Evolutionary conservation across 805 yeast genomes (phyloP).

Genomic region (Isabelozyma rhagii): DNA sequence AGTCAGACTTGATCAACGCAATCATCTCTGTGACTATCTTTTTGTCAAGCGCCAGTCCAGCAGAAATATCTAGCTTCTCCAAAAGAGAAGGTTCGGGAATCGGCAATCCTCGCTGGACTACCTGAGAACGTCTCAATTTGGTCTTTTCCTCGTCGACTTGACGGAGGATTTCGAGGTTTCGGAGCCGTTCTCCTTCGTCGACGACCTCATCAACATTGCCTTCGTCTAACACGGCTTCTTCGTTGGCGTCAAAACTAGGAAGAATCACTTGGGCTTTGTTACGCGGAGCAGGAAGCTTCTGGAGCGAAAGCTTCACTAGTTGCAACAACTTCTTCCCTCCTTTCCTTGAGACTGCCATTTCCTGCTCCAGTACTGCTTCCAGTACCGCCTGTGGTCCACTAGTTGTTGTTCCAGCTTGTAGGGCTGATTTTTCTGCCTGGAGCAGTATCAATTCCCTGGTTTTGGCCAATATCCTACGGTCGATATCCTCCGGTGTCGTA

Average conservation of each 20-base stretch:
- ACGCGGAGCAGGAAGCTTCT: conserved; percentile 37
- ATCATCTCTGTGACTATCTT: conserved; percentile 28
- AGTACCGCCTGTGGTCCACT: not conserved
- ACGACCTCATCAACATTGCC: conserved; percentile 6
- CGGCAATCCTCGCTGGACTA: conserved; percentile 41
- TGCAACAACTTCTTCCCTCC: not conserved
- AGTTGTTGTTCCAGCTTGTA: conserved; percentile 19
- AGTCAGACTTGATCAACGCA: conserved; percentile 41
- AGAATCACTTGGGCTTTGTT: conserved; percentile 29
- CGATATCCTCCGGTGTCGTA: conserved; percentile 15
- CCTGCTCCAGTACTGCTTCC: not conserved
- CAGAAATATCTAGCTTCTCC: not conserved
- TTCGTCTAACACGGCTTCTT: conserved; percentile 21
- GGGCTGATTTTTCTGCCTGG: conserved; percentile 30
- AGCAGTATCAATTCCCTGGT: conserved; percentile 29
- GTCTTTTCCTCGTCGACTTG: conserved; percentile 26
- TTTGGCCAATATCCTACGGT: conserved; percentile 29
- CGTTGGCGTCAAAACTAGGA: conserved; percentile 28
- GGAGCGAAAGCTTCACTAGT: conserved; percentile 11
- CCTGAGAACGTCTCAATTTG: conserved; percentile 43
- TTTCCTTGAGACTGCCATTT: not conserved
- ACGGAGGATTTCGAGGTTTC: conserved; percentile 18
- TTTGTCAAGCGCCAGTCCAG: conserved; percentile 8
- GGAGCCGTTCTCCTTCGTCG: conserved; percentile 22
- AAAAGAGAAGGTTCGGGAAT: conserved; percentile 33